phyloP scores from a whole-genome alignment of 495 filamentous ascomycete species.

The Talaromyces ruber region DNA sequence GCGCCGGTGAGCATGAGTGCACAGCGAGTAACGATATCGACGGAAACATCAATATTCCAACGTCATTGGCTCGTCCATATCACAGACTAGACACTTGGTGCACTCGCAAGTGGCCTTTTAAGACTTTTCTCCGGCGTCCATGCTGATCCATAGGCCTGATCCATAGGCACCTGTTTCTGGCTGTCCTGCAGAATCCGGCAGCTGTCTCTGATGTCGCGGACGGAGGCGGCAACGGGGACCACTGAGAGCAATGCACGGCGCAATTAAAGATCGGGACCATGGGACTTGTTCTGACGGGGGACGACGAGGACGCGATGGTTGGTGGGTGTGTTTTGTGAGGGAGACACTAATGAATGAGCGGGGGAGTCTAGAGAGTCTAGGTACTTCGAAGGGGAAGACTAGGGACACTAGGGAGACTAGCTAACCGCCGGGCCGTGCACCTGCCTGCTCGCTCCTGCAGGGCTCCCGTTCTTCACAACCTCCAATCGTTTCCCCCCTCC shows the following conservation, averaged over 20 bases:
- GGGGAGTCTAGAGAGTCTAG: not conserved
- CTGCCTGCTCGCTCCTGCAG: not conserved
- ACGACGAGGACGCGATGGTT: not conserved
- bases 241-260: not conserved
- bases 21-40: not conserved
- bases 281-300: not conserved
- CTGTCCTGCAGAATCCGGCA: not conserved
- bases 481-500: constrained; percentile 5
- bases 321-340: not conserved
- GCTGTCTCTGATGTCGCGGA: not conserved
- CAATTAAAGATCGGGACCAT: not conserved
- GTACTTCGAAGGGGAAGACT: not conserved
- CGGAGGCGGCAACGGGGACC: not conserved
- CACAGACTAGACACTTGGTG: not conserved
- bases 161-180: not conserved
- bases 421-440: constrained; percentile 7
- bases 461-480: constrained; percentile 6
- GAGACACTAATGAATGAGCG: not conserved
- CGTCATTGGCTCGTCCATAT: not conserved
- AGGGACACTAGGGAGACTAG: not conserved
- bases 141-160: not conserved
- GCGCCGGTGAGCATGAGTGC: not conserved
- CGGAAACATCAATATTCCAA: not conserved
- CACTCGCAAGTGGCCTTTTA: not conserved
- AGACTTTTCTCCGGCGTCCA: not conserved